Percentiles rank a stretch among this genome's conserved stretches.
Evolutionary conservation across 202 grass and related monocot species (phyloP).

Genomic region (Brachypodium distachyon): DNA sequence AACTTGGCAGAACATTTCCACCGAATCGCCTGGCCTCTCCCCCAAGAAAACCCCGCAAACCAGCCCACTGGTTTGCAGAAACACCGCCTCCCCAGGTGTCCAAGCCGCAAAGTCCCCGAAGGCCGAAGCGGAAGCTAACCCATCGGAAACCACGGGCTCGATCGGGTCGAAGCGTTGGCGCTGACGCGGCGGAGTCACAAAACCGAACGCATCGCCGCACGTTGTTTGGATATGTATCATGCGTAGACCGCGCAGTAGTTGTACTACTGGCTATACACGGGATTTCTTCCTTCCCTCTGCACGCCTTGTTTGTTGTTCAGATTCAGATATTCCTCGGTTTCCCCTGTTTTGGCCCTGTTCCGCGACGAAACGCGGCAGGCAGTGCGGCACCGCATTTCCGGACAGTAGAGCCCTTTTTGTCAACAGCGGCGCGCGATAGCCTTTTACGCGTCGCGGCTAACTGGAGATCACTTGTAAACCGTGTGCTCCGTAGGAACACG

Average conservation of each 20-base stretch:
- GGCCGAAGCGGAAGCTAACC: neutral
- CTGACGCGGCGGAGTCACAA: constrained; percentile 17
- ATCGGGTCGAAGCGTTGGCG: constrained; percentile 4
- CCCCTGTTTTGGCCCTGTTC: neutral
- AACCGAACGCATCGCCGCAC: neutral
- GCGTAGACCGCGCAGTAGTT: too few species aligned
- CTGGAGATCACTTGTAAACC: neutral
- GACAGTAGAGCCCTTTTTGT: too few species aligned
- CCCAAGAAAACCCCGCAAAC: neutral
- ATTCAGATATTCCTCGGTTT: too few species aligned
- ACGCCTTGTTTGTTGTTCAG: too few species aligned
- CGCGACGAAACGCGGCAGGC: neutral
- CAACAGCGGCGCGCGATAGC: too few species aligned
- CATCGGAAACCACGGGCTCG: neutral
- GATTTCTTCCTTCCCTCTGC: neutral
- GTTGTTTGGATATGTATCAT: neutral
- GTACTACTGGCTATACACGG: too few species aligned
- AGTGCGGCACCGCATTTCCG: too few species aligned
- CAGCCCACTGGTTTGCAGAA: neutral
- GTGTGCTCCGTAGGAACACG: neutral
- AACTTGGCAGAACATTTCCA: neutral
- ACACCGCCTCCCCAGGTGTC: neutral
- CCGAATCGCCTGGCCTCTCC: neutral
- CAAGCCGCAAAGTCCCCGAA: neutral
- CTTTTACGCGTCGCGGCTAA: neutral